Evolutionary conservation across 2,329 filamentous ascomycete species (phyloP), one percentile per base, ranked within the genome.

Genomic region (Chaetomiaceae sp.): DNA sequence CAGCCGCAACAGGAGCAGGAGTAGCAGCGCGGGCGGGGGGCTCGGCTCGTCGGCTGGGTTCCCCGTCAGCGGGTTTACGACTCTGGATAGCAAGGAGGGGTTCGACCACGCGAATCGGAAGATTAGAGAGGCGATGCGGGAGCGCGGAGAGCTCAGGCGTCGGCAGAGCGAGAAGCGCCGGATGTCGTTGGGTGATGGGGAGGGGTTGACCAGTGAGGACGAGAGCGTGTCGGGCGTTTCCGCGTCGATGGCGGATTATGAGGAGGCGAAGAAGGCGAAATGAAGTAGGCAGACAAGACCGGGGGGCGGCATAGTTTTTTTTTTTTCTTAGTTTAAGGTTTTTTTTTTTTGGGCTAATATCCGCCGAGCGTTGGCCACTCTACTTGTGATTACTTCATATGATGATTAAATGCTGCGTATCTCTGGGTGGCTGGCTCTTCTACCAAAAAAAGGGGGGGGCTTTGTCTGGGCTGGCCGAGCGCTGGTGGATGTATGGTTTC

Each of bases 41-140:
- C 33, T 49, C 11, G 53, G 30, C 3, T 18, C 25, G 3, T 79
- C 77, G 16, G 73, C 74, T 3, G 81, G 79, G 0, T 86, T 89
- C 65, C 80, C 82, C 1, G 71, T 92, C 56, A 84, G 84, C 63
- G 81, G 78, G 2, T 88, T 95, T 62, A 95, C 80, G 21, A 73
- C 74, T 6, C 69, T 86, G 49, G 79, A 89, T 62, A 81, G 80
- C 2, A 81, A 84, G 43, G 86, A 82, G 44, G 84, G 86, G 2
- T 82, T 96, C 56, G 86, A 92, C 51, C 86, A 95, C 69, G 89
- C 95, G 2, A 90, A 82, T 65, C 81, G 82, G 69, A 90, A 87
- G 73, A 90, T 97, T 61, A 80, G 88, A 49, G 87, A 85, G 61
- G 90, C 90, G 4, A 95, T 97, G 88, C 76, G 79, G 61, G 85